phyloP scores from a whole-genome alignment of 1,284 basidiomycete species.

The Ustilago bromivora region DNA sequence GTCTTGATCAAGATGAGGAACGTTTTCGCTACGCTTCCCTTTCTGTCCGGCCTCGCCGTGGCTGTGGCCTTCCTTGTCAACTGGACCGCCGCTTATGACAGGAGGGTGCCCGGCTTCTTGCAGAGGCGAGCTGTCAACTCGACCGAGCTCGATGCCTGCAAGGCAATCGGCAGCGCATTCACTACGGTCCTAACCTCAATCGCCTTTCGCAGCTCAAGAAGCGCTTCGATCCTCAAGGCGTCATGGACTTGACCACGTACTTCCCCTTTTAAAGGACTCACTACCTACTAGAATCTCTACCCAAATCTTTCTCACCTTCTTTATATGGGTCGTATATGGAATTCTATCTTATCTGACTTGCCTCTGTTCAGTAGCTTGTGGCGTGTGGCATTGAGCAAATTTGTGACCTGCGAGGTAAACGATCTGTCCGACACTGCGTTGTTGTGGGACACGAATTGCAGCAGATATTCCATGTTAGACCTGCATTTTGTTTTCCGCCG shows the following conservation, averaged over 20 bases:
- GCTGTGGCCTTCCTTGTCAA: constrained; percentile 34
- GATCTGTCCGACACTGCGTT: background rate
- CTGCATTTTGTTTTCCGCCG: background rate
- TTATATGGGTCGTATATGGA: background rate
- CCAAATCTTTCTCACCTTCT: background rate
- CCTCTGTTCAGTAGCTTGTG: background rate
- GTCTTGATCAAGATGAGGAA: constrained; percentile 20
- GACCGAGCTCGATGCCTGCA: constrained; percentile 46
- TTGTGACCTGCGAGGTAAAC: too few species aligned
- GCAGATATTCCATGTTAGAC: background rate
- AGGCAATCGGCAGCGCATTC: constrained; percentile 31
- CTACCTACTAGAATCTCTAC: too few species aligned
- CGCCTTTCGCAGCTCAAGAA: constrained; percentile 39
- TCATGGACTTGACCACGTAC: constrained; percentile 58
- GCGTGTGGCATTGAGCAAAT: background rate
- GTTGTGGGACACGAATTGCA: background rate
- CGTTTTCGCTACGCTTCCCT: constrained; percentile 21
- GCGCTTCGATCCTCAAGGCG: constrained; percentile 49
- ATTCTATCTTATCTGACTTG: background rate
- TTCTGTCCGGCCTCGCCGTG: constrained; percentile 34
- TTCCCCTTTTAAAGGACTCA: constrained; percentile 36
- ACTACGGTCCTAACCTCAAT: constrained; percentile 46
- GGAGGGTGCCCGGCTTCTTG: constrained; percentile 9
- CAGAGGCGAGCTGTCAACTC: constrained; percentile 39
- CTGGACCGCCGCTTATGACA: constrained; percentile 35